These are phyloP conservation scores for Penstemon barbatus DNA, from an alignment of 257 asterid genomes.

Conservation along the genomic window DNA sequence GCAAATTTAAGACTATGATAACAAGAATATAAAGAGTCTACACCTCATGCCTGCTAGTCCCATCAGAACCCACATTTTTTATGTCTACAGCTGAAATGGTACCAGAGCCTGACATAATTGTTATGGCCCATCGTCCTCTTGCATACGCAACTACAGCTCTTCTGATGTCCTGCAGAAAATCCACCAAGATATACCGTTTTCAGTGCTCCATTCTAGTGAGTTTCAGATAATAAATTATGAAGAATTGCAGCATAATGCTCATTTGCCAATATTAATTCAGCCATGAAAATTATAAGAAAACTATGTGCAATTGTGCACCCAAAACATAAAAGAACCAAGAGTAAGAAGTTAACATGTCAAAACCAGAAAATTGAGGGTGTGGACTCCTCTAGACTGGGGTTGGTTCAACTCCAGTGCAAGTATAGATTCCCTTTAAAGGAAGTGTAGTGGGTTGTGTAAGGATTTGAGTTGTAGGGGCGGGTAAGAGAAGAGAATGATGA, in stretches of 20 bases:
- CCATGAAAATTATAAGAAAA: too few relatives aligned
- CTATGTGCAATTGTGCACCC: too few relatives aligned
- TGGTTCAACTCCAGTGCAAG: too few relatives aligned
- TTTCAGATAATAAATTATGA: background rate
- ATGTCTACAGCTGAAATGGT: conserved; percentile 69
- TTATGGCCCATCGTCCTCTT: conserved; percentile 63
- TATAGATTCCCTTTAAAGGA: too few relatives aligned
- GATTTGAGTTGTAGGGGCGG: too few relatives aligned
- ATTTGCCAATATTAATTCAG: too few relatives aligned
- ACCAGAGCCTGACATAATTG: conserved; percentile 72
- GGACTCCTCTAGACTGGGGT: too few relatives aligned
- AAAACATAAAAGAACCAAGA: too few relatives aligned
- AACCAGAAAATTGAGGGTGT: too few relatives aligned
- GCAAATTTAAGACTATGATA: background rate
- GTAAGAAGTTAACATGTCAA: too few relatives aligned
- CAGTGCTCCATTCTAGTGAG: background rate
- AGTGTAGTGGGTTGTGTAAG: too few relatives aligned
- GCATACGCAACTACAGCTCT: conserved; percentile 61
- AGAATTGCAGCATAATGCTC: background rate
- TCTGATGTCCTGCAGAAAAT: conserved; percentile 63
- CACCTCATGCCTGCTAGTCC: conserved; percentile 84
- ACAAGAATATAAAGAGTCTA: conserved; percentile 27
- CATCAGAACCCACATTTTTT: conserved; percentile 62
- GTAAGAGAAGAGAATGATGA: too few relatives aligned
- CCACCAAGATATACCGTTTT: background rate